Conservation (phyloP, 805 yeast genomes). For the Myxozyma nipponensis region DNA sequence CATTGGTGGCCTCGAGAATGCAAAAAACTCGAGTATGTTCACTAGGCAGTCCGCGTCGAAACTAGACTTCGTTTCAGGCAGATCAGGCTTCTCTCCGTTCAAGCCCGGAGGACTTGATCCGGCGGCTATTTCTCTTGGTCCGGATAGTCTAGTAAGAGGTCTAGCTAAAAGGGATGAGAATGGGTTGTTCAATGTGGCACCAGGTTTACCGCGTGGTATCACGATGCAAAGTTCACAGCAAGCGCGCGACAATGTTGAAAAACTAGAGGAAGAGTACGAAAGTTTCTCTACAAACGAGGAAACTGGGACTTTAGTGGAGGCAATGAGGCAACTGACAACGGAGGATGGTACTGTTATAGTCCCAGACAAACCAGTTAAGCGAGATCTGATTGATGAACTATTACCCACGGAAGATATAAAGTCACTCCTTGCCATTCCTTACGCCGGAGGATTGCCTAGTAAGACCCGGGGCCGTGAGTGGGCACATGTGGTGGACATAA, state of each 20-base stretch:
- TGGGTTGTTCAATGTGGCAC: slow-evolving; percentile 81
- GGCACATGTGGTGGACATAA: slow-evolving; percentile 93
- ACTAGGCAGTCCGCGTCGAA: slow-evolving; percentile 55
- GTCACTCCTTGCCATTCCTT: slow-evolving; percentile 15
- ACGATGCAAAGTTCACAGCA: slow-evolving; percentile 23
- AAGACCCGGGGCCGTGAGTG: slow-evolving; percentile 52
- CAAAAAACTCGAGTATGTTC: slow-evolving; percentile 69
- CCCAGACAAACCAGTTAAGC: slow-evolving; percentile 8
- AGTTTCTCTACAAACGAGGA: background rate
- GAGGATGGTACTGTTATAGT: slow-evolving; percentile 19
- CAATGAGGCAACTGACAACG: slow-evolving; percentile 27
- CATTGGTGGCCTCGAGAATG: slow-evolving; percentile 47
- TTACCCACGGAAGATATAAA: slow-evolving; percentile 4
- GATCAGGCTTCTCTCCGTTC: slow-evolving; percentile 75
- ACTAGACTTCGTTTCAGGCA: slow-evolving; percentile 62
- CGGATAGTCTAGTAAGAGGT: slow-evolving; percentile 30
- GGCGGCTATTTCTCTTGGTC: slow-evolving; percentile 29
- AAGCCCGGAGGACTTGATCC: slow-evolving; percentile 80
- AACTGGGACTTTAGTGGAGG: too few relatives aligned
- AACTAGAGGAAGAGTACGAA: slow-evolving; percentile 22
- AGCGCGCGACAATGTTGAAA: slow-evolving; percentile 15
- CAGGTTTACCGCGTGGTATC: slow-evolving; percentile 76
- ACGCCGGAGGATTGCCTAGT: slow-evolving; percentile 1
- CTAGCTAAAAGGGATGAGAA: slow-evolving; percentile 58
- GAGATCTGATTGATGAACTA: slow-evolving; percentile 40